Conservation (phyloP, 2,329 filamentous ascomycete species). For the Clarireedia homoeocarpa region DNA sequence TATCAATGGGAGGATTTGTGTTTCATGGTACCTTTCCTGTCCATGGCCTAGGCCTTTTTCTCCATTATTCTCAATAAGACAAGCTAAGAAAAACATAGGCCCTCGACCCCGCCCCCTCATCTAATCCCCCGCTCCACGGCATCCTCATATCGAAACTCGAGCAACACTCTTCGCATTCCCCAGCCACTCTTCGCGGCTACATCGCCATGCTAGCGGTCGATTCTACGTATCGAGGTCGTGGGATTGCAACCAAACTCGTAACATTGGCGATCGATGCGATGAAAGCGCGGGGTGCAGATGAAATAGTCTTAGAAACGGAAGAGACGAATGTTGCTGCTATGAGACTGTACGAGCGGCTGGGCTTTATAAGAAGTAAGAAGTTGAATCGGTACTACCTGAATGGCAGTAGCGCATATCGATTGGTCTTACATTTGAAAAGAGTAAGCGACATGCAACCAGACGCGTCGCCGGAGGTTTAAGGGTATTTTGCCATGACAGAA, state of each 20-base stretch:
- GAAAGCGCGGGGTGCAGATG: slow-evolving; percentile 75
- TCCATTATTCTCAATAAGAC: not conserved
- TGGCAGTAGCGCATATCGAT: slow-evolving; percentile 85
- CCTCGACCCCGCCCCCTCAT: slow-evolving; percentile 38
- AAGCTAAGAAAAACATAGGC: slow-evolving; percentile 36
- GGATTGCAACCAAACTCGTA: slow-evolving; percentile 86
- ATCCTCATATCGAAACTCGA: slow-evolving; percentile 95
- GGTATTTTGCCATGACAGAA: too few relatives aligned
- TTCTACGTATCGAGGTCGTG: slow-evolving; percentile 69
- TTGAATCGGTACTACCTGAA: slow-evolving; percentile 94
- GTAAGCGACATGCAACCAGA: slow-evolving; percentile 23
- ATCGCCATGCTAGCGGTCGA: slow-evolving; percentile 98
- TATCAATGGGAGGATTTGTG: slow-evolving; percentile 98
- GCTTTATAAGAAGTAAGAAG: slow-evolving; percentile 86
- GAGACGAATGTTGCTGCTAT: slow-evolving; percentile 86
- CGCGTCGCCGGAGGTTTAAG: not conserved
- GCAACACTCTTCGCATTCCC: slow-evolving; percentile 74
- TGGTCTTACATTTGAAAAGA: slow-evolving; percentile 54
- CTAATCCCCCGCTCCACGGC: slow-evolving; percentile 63
- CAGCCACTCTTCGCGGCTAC: slow-evolving; percentile 72
- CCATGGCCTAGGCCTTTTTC: not conserved
- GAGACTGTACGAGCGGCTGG: slow-evolving; percentile 85
- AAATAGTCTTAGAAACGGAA: slow-evolving; percentile 94
- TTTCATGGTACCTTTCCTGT: slow-evolving; percentile 60
- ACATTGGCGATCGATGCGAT: slow-evolving; percentile 86